Conservation (phyloP, 2,329 filamentous ascomycete genomes). For the Phialemoniopsis sp. region DNA sequence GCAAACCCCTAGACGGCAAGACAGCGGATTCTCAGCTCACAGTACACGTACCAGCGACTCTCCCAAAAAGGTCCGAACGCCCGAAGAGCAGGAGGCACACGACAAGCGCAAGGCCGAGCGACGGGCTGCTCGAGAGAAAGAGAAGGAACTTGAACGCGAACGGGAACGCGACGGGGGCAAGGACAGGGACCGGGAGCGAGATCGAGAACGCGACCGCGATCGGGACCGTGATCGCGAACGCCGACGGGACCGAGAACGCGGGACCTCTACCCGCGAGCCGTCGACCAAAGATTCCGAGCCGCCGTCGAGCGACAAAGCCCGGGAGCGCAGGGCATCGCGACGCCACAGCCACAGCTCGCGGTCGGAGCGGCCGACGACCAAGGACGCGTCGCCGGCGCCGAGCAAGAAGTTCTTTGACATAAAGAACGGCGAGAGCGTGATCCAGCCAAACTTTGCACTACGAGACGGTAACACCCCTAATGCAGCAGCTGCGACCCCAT, state of each 20-base stretch:
- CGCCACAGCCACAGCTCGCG: slow-evolving; percentile 10
- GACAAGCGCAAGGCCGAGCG: slow-evolving; percentile 46
- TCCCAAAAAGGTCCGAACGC: slow-evolving; percentile 31
- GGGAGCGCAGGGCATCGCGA: slow-evolving; percentile 16
- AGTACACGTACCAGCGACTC: slow-evolving; percentile 20
- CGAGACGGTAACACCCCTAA: too few relatives aligned
- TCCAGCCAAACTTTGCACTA: slow-evolving; percentile 16
- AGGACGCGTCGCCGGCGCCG: slow-evolving; percentile 4
- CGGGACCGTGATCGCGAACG: slow-evolving; percentile 11
- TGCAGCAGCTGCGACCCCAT: too few relatives aligned
- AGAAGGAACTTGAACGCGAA: slow-evolving; percentile 20
- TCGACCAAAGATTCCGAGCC: slow-evolving; percentile 10
- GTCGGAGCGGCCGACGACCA: slow-evolving; percentile 3
- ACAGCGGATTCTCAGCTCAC: slow-evolving; percentile 42
- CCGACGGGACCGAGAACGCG: too few relatives aligned
- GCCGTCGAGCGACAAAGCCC: slow-evolving; percentile 12
- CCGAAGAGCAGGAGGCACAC: slow-evolving; percentile 45
- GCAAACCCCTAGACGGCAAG: slow-evolving; percentile 35
- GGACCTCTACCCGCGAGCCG: too few relatives aligned
- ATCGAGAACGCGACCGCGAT: slow-evolving; percentile 2
- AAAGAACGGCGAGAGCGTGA: slow-evolving; percentile 18
- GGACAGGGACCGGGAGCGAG: slow-evolving; percentile 18
- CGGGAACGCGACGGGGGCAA: slow-evolving; percentile 13
- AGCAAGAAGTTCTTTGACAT: slow-evolving; percentile 21
- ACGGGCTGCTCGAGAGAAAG: slow-evolving; percentile 25